Evolutionary conservation across 495 filamentous ascomycete species (phyloP).

Genomic region (Cudoniella acicularis): DNA sequence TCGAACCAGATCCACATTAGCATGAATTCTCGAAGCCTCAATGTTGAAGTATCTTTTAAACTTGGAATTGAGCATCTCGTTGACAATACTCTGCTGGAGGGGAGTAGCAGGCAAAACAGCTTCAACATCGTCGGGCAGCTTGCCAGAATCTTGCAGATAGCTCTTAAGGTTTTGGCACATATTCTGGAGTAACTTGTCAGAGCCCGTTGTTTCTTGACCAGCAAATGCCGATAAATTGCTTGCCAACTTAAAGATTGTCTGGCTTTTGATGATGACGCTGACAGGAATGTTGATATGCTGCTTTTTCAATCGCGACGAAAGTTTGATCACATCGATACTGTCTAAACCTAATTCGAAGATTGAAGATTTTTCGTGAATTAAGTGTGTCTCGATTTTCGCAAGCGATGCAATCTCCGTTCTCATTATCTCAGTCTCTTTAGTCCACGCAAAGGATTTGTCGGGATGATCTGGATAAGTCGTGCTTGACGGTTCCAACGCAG

Average conservation of each 20-base stretch:
- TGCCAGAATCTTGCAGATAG: slow-evolving; percentile 31
- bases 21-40: slow-evolving; percentile 55
- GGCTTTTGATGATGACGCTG: slow-evolving; percentile 64
- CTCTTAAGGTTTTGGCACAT: slow-evolving; percentile 33
- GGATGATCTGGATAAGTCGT: neutral
- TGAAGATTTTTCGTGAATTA: slow-evolving; percentile 66
- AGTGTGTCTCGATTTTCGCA: slow-evolving; percentile 43
- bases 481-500: neutral
- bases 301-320: slow-evolving; percentile 61
- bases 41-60: slow-evolving; percentile 77
- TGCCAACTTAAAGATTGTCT: slow-evolving; percentile 56
- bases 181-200: slow-evolving; percentile 21
- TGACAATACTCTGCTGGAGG: slow-evolving; percentile 79
- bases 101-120: slow-evolving; percentile 62
- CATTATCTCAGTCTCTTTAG: slow-evolving; percentile 41
- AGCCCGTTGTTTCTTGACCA: neutral
- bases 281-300: slow-evolving; percentile 56
- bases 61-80: slow-evolving; percentile 64
- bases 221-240: neutral
- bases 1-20: slow-evolving; percentile 41
- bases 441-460: slow-evolving; percentile 48
- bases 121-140: slow-evolving; percentile 40
- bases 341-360: slow-evolving; percentile 85
- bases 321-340: slow-evolving; percentile 73
- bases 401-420: slow-evolving; percentile 58